Evolutionary conservation across 1,284 basidiomycete genomes (phyloP).

Genomic region (Mycena sp.): DNA sequence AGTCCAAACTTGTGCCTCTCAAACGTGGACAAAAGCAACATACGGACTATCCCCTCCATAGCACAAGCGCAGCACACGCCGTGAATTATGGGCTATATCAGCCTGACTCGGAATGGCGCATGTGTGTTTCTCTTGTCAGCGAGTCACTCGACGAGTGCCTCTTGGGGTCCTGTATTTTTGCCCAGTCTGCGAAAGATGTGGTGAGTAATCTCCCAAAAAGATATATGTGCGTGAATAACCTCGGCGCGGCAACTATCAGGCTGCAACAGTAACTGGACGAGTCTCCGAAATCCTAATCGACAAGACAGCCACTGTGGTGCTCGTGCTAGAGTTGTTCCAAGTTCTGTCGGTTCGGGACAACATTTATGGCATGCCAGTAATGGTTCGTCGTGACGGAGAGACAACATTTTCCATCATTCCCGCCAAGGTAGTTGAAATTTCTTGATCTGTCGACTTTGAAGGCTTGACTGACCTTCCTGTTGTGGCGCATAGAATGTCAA

Average conservation of each 20-base stretch:
- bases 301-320: background rate
- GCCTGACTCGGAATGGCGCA: background rate
- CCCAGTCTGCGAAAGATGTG: background rate
- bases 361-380: conserved; percentile 8
- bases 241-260: background rate
- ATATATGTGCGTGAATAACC: background rate
- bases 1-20: background rate
- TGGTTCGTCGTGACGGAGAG: conserved; percentile 13
- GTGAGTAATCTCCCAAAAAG: background rate
- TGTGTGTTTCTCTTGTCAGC: conserved; percentile 19
- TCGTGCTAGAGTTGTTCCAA: conserved; percentile 13
- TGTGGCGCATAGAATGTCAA: background rate
- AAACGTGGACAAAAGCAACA: background rate
- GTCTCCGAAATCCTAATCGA: conserved; percentile 13
- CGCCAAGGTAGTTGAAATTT: background rate
- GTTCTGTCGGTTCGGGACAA: background rate
- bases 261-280: background rate
- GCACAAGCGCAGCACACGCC: background rate
- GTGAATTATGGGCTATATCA: background rate
- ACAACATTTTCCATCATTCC: conserved; percentile 5
- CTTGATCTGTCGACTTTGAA: background rate
- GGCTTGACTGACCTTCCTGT: background rate
- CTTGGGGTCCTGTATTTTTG: conserved; percentile 15
- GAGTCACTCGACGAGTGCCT: conserved; percentile 5
- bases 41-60: background rate